phyloP scores from a whole-genome alignment of 2,329 filamentous ascomycete genomes.

The Juglanconis oblonga region DNA sequence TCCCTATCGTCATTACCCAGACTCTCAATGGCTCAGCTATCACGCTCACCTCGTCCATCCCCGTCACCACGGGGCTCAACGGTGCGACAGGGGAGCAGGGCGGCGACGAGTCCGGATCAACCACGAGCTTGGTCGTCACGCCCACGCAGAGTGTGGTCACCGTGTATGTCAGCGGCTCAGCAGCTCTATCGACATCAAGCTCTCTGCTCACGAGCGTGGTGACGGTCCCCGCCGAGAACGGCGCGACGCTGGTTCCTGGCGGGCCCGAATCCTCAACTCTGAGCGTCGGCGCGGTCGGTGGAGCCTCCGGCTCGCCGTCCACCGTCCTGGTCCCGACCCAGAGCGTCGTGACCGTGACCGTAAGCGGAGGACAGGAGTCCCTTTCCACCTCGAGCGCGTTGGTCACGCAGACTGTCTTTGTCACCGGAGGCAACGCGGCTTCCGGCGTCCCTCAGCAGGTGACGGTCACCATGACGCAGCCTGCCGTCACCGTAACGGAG shows the following conservation, averaged over 20 bases:
- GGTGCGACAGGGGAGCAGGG: not conserved
- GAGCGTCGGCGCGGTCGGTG: not conserved
- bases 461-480: not conserved
- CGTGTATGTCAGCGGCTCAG: not conserved
- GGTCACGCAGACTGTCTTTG: constrained; percentile 1
- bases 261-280: not conserved
- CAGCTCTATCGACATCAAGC: not conserved
- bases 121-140: not conserved
- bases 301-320: not conserved
- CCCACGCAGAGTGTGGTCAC: not conserved
- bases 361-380: not conserved
- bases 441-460: not conserved
- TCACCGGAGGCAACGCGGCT: not conserved
- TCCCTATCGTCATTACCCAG: not conserved
- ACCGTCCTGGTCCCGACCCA: constrained; percentile 3
- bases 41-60: not conserved
- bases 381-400: not conserved
- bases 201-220: constrained; percentile 1
- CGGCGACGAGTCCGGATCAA: not conserved
- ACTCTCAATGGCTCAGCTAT: not conserved
- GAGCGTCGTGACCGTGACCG: constrained; percentile 8
- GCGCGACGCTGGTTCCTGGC: not conserved
- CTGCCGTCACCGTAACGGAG: not conserved
- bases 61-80: not conserved
- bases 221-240: not conserved